Conservation (phyloP, 2,329 filamentous ascomycete species). For the Cladobotryum protrusum region DNA sequence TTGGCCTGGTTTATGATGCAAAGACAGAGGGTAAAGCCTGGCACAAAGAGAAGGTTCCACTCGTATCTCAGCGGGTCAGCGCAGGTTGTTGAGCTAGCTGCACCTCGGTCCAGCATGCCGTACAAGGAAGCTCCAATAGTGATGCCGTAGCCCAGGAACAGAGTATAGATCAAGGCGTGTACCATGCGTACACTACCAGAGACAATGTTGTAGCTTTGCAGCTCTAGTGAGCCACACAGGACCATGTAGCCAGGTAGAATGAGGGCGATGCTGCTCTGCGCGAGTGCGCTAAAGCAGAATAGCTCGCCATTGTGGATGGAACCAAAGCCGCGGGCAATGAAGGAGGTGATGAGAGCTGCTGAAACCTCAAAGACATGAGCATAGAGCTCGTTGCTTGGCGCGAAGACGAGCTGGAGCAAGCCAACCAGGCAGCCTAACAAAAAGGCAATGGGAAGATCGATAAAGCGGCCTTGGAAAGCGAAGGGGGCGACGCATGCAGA, state of each 20-base stretch:
- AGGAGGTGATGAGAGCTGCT: constrained; percentile 60
- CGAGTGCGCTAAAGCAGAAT: constrained; percentile 67
- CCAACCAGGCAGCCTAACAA: constrained; percentile 69
- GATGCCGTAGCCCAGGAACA: constrained; percentile 69
- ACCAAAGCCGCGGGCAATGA: constrained; percentile 62
- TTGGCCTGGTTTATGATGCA: constrained; percentile 78
- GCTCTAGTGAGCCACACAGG: constrained; percentile 49
- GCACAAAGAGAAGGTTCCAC: constrained; percentile 65
- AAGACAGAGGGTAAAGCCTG: constrained; percentile 66
- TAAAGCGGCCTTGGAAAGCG: constrained; percentile 67
- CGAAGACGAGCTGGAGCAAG: constrained; percentile 65
- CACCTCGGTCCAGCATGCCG: constrained; percentile 53
- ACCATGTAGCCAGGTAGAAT: constrained; percentile 59
- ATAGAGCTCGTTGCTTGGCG: constrained; percentile 67
- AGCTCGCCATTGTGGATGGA: constrained; percentile 53
- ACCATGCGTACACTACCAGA: constrained; percentile 70
- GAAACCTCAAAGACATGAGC: constrained; percentile 46
- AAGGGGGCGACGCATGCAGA: constrained; percentile 73
- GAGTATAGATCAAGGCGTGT: constrained; percentile 67
- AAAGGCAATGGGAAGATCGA: constrained; percentile 74
- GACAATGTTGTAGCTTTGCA: constrained; percentile 64
- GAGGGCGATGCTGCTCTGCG: constrained; percentile 68
- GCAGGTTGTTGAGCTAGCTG: constrained; percentile 41
- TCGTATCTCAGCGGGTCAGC: constrained; percentile 35
- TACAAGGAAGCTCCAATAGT: constrained; percentile 63